Percentiles rank a stretch among this genome's conserved stretches.
Conservation (phyloP, 1,139 yeast genomes). For the Pichia kudriavzevii region DNA sequence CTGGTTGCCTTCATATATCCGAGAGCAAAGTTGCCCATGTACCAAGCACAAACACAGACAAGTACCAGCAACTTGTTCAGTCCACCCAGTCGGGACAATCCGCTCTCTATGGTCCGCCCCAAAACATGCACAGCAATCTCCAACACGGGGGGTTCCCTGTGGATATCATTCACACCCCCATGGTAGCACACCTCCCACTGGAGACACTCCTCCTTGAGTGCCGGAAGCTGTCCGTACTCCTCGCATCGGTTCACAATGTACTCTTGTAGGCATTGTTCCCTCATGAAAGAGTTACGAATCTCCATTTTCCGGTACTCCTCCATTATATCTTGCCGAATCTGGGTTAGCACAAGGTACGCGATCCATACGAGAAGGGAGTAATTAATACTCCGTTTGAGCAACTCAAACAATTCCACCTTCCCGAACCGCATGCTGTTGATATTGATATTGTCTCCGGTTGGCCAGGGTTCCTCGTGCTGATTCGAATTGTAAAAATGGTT, state of each 20-base stretch:
- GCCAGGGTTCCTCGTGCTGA: not conserved
- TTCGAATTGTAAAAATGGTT: slow-evolving; percentile 8
- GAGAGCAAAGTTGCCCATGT: slow-evolving; percentile 31
- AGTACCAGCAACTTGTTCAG: slow-evolving; percentile 43
- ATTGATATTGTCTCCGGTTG: not conserved
- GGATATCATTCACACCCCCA: slow-evolving; percentile 32
- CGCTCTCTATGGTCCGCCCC: too few relatives aligned
- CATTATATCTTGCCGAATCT: slow-evolving; percentile 48
- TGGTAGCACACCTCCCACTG: slow-evolving; percentile 60
- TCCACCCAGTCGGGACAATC: slow-evolving; percentile 47
- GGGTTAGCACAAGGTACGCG: slow-evolving; percentile 35
- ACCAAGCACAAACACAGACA: slow-evolving; percentile 42
- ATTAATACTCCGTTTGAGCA: slow-evolving; percentile 40
- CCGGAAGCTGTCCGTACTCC: slow-evolving; percentile 53
- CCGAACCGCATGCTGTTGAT: too few relatives aligned
- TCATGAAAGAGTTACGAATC: slow-evolving; percentile 33
- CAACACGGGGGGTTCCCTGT: too few relatives aligned
- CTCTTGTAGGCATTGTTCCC: slow-evolving; percentile 42
- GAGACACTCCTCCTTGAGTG: slow-evolving; percentile 47
- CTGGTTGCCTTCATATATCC: slow-evolving; percentile 31
- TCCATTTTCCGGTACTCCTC: slow-evolving; percentile 38
- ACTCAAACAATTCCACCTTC: slow-evolving; percentile 32
- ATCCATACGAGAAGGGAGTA: slow-evolving; percentile 31
- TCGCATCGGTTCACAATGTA: slow-evolving; percentile 51
- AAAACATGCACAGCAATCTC: slow-evolving; percentile 13